phyloP scores from a whole-genome alignment of 768 basidiomycete species.

The Trametes maxima region DNA sequence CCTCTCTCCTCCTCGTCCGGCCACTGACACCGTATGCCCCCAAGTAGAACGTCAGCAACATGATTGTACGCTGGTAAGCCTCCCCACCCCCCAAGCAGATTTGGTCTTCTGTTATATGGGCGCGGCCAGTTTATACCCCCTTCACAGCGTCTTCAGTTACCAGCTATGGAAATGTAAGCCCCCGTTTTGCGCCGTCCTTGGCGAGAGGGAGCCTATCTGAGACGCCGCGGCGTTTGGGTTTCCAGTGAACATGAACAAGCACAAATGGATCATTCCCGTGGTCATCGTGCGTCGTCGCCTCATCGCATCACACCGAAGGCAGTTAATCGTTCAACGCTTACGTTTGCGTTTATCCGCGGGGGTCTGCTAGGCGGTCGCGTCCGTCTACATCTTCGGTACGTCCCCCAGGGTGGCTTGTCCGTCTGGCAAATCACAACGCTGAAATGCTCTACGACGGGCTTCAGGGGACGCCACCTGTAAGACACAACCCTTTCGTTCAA shows the following conservation, averaged over 20 bases:
- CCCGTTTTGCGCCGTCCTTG: too few species aligned
- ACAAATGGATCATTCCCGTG: conserved; percentile 3
- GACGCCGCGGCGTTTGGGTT: too few species aligned
- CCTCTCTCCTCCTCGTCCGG: neutral
- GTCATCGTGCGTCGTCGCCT: conserved; percentile 9
- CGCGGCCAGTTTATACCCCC: too few species aligned
- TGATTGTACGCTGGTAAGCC: conserved; percentile 23
- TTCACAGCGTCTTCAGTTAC: conserved; percentile 19
- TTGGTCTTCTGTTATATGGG: neutral
- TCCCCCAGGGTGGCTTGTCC: neutral
- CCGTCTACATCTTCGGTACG: conserved; percentile 9
- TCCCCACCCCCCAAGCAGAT: neutral
- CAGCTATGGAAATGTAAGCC: conserved; percentile 21
- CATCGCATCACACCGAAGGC: neutral
- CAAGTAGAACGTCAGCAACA: conserved; percentile 21
- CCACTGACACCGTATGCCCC: too few species aligned
- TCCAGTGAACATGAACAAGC: conserved; percentile 6
- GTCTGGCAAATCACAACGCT: neutral
- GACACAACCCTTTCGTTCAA: neutral
- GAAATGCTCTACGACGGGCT: neutral
- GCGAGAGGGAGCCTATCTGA: neutral
- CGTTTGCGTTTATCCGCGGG: too few species aligned
- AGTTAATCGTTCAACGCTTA: too few species aligned
- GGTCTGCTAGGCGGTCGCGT: neutral
- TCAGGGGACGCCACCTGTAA: conserved; percentile 2